Conservation (phyloP, 176 grass and related monocot genomes). For the Paspalum notatum region DNA sequence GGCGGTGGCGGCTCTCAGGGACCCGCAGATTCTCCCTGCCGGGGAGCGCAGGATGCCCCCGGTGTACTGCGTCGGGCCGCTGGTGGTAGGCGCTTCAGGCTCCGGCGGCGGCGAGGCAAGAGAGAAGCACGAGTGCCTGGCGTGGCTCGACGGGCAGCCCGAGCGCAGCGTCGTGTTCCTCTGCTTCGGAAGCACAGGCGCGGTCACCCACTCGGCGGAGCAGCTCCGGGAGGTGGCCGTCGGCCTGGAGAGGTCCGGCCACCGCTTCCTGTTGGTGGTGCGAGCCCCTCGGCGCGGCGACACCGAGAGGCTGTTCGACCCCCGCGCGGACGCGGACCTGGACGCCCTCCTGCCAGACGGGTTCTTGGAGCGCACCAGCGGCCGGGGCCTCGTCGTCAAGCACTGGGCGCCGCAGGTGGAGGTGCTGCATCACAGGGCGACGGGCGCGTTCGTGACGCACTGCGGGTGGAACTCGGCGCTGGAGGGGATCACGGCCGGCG, state of each 20-base stretch:
- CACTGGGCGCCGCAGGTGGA: slow-evolving; percentile 63
- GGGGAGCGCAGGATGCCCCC: not conserved
- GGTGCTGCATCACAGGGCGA: slow-evolving; percentile 32
- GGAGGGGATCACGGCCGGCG: slow-evolving; percentile 38
- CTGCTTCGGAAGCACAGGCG: slow-evolving; percentile 61
- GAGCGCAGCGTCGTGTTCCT: slow-evolving; percentile 56
- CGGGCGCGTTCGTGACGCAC: slow-evolving; percentile 60
- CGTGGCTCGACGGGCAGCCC: slow-evolving; percentile 62
- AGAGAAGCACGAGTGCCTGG: slow-evolving; percentile 46
- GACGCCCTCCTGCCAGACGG: slow-evolving; percentile 31
- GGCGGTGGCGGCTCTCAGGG: not conserved
- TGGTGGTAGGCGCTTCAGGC: not conserved
- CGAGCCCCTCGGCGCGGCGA: slow-evolving; percentile 21
- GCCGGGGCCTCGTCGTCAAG: slow-evolving; percentile 42
- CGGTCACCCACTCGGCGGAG: not conserved
- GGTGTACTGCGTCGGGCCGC: slow-evolving; percentile 22
- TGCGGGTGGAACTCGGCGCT: slow-evolving; percentile 60
- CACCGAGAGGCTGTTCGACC: not conserved
- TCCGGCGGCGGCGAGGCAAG: not conserved
- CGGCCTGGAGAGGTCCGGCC: slow-evolving; percentile 44
- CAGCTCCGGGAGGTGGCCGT: slow-evolving; percentile 49
- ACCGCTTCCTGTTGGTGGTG: slow-evolving; percentile 56
- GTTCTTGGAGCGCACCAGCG: slow-evolving; percentile 39
- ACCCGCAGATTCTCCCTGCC: not conserved
- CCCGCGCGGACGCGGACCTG: not conserved